Evolutionary conservation across 768 basidiomycete genomes (phyloP), one percentile per base, ranked within the genome.

Genomic region (Tylopilus balloui): DNA sequence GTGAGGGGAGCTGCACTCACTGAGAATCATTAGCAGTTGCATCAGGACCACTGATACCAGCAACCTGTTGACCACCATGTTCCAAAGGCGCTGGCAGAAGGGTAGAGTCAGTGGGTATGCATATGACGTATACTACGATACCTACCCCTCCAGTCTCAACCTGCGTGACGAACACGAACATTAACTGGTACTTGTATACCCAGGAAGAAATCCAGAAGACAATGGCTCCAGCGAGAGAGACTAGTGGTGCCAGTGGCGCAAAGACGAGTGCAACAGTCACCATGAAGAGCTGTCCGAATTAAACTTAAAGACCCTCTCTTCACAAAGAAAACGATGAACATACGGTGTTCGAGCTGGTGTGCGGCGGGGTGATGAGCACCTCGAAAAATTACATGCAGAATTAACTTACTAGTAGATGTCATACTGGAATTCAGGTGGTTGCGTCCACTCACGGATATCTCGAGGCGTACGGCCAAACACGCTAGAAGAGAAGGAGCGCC

Each of bases 111-210:
- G 39, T 24, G 14, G 42, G 42, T 5, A 36, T 10, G 39, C 14
- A 50, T 15, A 35, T 2, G 32, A 43, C 42, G 25, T 21, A 47
- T 44, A 5, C 13, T 21, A 10, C 3, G 20, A 28, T 14, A 79
- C 88, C 56, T 66, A 92, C 89, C 27, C 96, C 96, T 50, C 95
- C 96, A 44, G 86, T 90, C 69, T 99, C 96, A 13, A 92, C 88
- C 53, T 83, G 84, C 6, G 92, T 83, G 41, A 91, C 72, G 63
- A 79, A 94, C 49, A 95, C 91, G 66, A 95, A 98, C 84, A 97
- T 92, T 42, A 97, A 74, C 72, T 94, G 88, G 62, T 98, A 98
- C 71, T 98, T 99, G 76, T 94, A 92, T 19, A 91, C 88, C 76
- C 83, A 83, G 6, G 85, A 87, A 53, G 81, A 81, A 60, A 86